These are phyloP conservation scores for Collybia sp. DNA, from an alignment of 768 basidiomycete species.

Conservation along the genomic window DNA sequence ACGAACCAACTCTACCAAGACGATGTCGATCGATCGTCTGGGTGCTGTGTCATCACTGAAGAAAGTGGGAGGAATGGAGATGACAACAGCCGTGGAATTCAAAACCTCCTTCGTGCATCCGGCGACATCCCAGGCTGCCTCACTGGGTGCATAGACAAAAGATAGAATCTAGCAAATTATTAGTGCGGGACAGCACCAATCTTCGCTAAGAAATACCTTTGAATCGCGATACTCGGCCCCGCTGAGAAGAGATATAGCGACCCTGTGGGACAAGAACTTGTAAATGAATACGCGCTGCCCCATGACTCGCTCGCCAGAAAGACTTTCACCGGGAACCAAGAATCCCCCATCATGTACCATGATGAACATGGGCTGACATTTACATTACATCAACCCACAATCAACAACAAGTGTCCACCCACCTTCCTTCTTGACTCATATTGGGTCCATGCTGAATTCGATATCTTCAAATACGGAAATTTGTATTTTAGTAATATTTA, in stretches of 20 bases:
- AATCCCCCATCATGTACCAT: constrained; percentile 51
- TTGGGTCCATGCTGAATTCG: constrained; percentile 40
- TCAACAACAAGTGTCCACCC: not conserved
- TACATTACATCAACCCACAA: not conserved
- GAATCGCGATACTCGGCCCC: constrained; percentile 58
- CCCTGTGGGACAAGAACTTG: constrained; percentile 39
- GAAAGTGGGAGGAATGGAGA: not conserved
- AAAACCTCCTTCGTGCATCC: not conserved
- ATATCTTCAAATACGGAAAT: constrained; percentile 43
- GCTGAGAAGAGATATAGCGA: constrained; percentile 47
- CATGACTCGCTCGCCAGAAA: constrained; percentile 25
- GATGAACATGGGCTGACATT: constrained; percentile 59
- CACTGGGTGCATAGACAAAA: constrained; percentile 44
- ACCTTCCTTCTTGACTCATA: constrained; percentile 41
- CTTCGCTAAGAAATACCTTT: constrained; percentile 39
- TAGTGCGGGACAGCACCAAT: not conserved
- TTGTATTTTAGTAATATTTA: constrained; percentile 20
- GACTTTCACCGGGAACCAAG: constrained; percentile 6
- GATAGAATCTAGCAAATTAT: constrained; percentile 43
- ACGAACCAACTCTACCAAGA: not conserved
- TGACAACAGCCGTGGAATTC: constrained; percentile 1
- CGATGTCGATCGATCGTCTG: not conserved
- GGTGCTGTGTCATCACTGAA: not conserved
- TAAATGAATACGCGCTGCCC: constrained; percentile 47
- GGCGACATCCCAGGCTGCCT: constrained; percentile 2